Conservation (phyloP, 352 stramenopile species). For the Bremia lactucae region DNA sequence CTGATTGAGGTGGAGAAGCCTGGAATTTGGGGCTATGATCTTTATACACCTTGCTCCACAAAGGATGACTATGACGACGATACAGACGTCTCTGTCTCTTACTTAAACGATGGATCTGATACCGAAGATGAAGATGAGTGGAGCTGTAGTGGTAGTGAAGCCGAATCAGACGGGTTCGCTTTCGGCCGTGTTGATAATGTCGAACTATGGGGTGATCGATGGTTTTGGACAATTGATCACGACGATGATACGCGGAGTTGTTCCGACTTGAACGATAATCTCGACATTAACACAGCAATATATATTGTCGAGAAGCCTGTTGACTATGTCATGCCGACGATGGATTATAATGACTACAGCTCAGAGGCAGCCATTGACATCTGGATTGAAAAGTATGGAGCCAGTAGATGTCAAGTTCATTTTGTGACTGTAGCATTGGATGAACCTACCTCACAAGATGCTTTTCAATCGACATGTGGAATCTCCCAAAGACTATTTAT, state of each 20-base stretch:
- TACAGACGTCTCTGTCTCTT: slow-evolving; percentile 17
- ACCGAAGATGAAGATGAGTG: slow-evolving; percentile 9
- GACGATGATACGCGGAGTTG: background rate
- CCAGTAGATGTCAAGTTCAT: slow-evolving; percentile 8
- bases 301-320: slow-evolving; percentile 6
- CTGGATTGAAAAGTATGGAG: slow-evolving; percentile 22
- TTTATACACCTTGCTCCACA: slow-evolving; percentile 4
- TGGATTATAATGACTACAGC: slow-evolving; percentile 11
- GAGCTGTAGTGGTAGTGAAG: slow-evolving; percentile 12
- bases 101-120: slow-evolving; percentile 13
- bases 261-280: background rate
- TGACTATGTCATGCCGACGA: slow-evolving; percentile 18
- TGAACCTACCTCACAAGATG: slow-evolving; percentile 1
- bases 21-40: slow-evolving; percentile 13
- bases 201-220: slow-evolving; percentile 13
- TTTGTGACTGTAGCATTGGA: slow-evolving; percentile 8
- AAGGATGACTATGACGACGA: slow-evolving; percentile 2
- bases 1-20: slow-evolving; percentile 1
- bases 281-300: slow-evolving; percentile 1
- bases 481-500: slow-evolving; percentile 12
- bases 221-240: slow-evolving; percentile 7
- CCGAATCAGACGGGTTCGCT: slow-evolving; percentile 10
- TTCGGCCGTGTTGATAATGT: slow-evolving; percentile 6
- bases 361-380: slow-evolving; percentile 3
- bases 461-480: background rate